Base-by-base conservation (phyloP, 345 rosid species). In the Melaleuca quinquenervia region DNA sequence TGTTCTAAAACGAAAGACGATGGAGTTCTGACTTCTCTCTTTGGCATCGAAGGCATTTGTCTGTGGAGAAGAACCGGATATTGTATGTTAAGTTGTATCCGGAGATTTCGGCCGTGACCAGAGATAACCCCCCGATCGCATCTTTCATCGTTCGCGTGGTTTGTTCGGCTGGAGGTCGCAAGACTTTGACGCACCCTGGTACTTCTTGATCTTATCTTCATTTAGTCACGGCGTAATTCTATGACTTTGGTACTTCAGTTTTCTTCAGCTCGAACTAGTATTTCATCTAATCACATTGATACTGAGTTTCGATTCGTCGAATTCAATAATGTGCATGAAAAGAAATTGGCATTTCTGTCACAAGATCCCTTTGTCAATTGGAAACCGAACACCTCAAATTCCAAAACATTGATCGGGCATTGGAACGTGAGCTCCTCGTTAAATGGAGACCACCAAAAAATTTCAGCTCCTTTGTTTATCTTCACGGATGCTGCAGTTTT, bases 101-200 rank as follows among this genome's bases (percentile, higher is more conserved):
- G 78, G 98, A 96, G 86, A 90, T 91, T 50, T 97, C 99, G 0
- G 96, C 90, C 83, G 86, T 93, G 45, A 92, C 98, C 1, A 91
- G 96, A 91, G 98, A 93, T 1, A 94, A 91, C 85, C 98, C 99
- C 70, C 99, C 99, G 0, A 89, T 97, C 87, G 98, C 96, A 45
- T 97, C 99, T 21, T 97, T 97, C 90, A 88, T 88, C 80, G 88
- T 92, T 88, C 96, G 98, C 52, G 96, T 92, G 82, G 92, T 96
- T 84, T 89, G 93, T 85, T 94, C 97, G 7, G 88, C 87, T 11
- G 96, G 94, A 53, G 96, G 94, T 82, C 94, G 99, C 84, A 94
- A 91, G 90, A 85, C 92, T 87, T 89, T 96, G 78, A 90, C 94
- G 85, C 99, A 97, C 91, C 98, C 98, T 75, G 98, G 99, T 97